A percentile compares a stretch with the other conserved stretches of the same genome.
Evolutionary conservation across 805 yeast genomes (phyloP).

Genomic region (Candida taoyuanica): DNA sequence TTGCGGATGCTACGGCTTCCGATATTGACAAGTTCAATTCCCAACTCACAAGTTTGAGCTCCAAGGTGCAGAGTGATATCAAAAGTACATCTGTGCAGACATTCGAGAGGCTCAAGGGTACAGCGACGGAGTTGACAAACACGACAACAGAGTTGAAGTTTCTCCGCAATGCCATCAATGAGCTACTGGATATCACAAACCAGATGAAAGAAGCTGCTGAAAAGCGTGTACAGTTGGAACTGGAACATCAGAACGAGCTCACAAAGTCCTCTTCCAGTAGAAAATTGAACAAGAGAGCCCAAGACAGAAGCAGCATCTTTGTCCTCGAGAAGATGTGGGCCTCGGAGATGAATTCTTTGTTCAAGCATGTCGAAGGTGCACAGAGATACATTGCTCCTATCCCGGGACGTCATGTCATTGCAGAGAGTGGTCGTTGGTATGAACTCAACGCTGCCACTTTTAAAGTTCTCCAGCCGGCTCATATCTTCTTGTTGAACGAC

Average conservation of each 20-base stretch:
- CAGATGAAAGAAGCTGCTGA: conserved; percentile 61
- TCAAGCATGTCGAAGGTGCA: conserved; percentile 87
- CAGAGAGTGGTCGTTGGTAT: conserved; percentile 80
- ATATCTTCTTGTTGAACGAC: conserved; percentile 74
- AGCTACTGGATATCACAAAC: conserved; percentile 53
- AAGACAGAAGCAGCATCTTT: conserved; percentile 65
- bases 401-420: conserved; percentile 76
- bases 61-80: conserved; percentile 50
- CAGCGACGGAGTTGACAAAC: conserved; percentile 54
- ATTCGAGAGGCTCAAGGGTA: conserved; percentile 53
- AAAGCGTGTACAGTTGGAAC: conserved; percentile 45
- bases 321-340: conserved; percentile 82
- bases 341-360: conserved; percentile 59
- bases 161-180: conserved; percentile 56
- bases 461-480: conserved; percentile 73
- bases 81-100: conserved; percentile 57
- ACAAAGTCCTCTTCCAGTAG: conserved; percentile 15
- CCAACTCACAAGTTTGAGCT: conserved; percentile 44
- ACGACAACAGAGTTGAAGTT: conserved; percentile 61
- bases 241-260: conserved; percentile 23
- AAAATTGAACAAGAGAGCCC: conserved; percentile 48
- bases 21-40: conserved; percentile 69
- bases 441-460: conserved; percentile 83
- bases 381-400: conserved; percentile 68
- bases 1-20: conserved; percentile 63